phyloP scores from a whole-genome alignment of 352 stramenopile genomes.

The Globisporangium apiculatum region DNA sequence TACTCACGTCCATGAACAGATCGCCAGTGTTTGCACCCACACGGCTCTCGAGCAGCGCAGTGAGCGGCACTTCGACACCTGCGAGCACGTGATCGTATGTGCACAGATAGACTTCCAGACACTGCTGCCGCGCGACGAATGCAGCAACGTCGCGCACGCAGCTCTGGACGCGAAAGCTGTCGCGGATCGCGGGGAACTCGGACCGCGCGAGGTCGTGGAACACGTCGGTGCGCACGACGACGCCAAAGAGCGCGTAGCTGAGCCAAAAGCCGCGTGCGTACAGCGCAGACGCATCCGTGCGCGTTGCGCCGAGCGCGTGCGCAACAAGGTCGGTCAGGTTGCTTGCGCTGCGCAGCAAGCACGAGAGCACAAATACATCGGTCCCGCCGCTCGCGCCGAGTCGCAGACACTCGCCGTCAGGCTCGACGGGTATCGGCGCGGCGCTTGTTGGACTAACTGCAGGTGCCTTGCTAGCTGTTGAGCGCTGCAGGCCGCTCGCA shows the following conservation, averaged over 20 bases:
- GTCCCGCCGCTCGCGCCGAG: slow-evolving; percentile 31
- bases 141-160: slow-evolving; percentile 34
- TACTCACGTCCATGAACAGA: too few relatives aligned
- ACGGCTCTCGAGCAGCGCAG: slow-evolving; percentile 20
- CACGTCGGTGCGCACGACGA: slow-evolving; percentile 77
- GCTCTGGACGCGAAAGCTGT: slow-evolving; percentile 64
- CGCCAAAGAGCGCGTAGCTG: slow-evolving; percentile 78
- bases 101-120: slow-evolving; percentile 60
- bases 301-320: neutral
- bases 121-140: slow-evolving; percentile 28
- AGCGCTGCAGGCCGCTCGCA: too few relatives aligned
- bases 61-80: slow-evolving; percentile 48
- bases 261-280: slow-evolving; percentile 54
- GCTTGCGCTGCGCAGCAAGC: slow-evolving; percentile 36
- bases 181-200: slow-evolving; percentile 61
- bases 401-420: slow-evolving; percentile 37
- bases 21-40: slow-evolving; percentile 4
- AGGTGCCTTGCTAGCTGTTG: neutral
- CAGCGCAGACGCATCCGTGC: slow-evolving; percentile 2
- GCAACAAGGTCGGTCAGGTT: slow-evolving; percentile 22
- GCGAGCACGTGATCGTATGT: slow-evolving; percentile 56
- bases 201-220: slow-evolving; percentile 49
- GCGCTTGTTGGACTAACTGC: neutral
- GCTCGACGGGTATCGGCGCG: slow-evolving; percentile 11
- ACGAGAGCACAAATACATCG: slow-evolving; percentile 58